These are phyloP conservation scores for Pichia sp. DNA, from an alignment of 1,139 yeast genomes.

Conservation along the genomic window DNA sequence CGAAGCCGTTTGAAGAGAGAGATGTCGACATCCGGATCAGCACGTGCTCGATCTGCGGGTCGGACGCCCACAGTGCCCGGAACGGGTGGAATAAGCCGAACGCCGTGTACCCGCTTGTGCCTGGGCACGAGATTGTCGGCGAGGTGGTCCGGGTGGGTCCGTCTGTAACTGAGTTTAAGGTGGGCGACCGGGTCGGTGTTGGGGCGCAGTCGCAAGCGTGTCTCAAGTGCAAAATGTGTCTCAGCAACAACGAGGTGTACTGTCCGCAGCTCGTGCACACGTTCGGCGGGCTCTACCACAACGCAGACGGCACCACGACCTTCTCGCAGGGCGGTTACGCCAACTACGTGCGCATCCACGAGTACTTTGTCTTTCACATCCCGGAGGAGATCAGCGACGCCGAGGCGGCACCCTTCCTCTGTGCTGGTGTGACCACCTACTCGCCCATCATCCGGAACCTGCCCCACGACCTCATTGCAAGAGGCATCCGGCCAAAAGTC, in stretches of 20 bases:
- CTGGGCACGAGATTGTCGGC: conserved; percentile 49
- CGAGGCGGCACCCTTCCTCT: conserved; percentile 59
- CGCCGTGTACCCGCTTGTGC: conserved; percentile 32
- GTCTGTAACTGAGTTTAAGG: conserved; percentile 41
- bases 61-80: conserved; percentile 43
- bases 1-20: conserved; percentile 50
- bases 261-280: conserved; percentile 43
- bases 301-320: conserved; percentile 32
- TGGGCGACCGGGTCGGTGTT: conserved; percentile 61
- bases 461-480: conserved; percentile 16
- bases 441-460: conserved; percentile 48
- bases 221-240: conserved; percentile 45
- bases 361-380: conserved; percentile 50
- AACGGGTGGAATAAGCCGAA: conserved; percentile 39
- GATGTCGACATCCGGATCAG: conserved; percentile 47
- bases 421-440: conserved; percentile 64
- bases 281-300: conserved; percentile 39
- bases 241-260: conserved; percentile 45
- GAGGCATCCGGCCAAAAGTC: conserved; percentile 42
- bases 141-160: conserved; percentile 43
- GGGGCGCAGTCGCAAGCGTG: conserved; percentile 55
- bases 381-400: conserved; percentile 49
- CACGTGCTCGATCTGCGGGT: conserved; percentile 61
- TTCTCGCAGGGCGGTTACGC: conserved; percentile 60
- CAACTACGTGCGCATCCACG: conserved; percentile 50